A percentile compares a stretch with the other conserved stretches of the same genome.
Conservation (phyloP, 2,329 filamentous ascomycete species). For the Cercospora zeae-maydis region DNA sequence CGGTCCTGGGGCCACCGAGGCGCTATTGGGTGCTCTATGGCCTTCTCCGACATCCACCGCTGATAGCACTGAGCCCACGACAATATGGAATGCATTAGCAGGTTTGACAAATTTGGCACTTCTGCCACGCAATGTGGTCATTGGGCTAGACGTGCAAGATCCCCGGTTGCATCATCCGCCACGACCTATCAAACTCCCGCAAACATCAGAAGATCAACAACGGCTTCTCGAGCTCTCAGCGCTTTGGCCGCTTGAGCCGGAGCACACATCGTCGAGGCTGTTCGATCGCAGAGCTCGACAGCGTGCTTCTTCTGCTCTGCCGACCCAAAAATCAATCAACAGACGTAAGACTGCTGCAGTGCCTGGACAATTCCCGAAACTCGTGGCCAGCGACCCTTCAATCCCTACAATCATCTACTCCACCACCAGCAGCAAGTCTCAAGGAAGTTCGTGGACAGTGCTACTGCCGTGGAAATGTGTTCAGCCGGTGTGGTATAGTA, state of each 20-base stretch:
- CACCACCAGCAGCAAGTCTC: constrained; percentile 36
- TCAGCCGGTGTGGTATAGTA: constrained; percentile 74
- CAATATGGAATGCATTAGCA: constrained; percentile 50
- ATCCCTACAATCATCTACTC: constrained; percentile 71
- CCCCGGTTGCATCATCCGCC: constrained; percentile 78
- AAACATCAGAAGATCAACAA: constrained; percentile 27
- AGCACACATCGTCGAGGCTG: constrained; percentile 44
- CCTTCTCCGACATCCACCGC: constrained; percentile 38
- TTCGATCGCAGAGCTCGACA: constrained; percentile 68
- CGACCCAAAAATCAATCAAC: constrained; percentile 75
- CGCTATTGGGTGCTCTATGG: constrained; percentile 66
- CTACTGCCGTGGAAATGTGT: constrained; percentile 90
- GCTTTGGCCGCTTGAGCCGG: constrained; percentile 63
- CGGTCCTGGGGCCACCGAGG: constrained; percentile 74
- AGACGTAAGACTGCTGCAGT: constrained; percentile 63
- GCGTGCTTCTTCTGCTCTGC: constrained; percentile 62
- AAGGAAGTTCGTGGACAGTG: constrained; percentile 72
- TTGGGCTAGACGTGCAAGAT: constrained; percentile 72
- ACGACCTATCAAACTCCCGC: constrained; percentile 44
- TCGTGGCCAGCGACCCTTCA: constrained; percentile 61
- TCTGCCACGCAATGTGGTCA: constrained; percentile 65
- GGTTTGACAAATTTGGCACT: constrained; percentile 65
- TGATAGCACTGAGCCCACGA: constrained; percentile 42
- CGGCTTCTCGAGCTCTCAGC: constrained; percentile 60
- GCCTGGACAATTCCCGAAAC: constrained; percentile 60